Base-by-base conservation (phyloP, 2,329 filamentous ascomycete species). In the Trichophyton simii region DNA sequence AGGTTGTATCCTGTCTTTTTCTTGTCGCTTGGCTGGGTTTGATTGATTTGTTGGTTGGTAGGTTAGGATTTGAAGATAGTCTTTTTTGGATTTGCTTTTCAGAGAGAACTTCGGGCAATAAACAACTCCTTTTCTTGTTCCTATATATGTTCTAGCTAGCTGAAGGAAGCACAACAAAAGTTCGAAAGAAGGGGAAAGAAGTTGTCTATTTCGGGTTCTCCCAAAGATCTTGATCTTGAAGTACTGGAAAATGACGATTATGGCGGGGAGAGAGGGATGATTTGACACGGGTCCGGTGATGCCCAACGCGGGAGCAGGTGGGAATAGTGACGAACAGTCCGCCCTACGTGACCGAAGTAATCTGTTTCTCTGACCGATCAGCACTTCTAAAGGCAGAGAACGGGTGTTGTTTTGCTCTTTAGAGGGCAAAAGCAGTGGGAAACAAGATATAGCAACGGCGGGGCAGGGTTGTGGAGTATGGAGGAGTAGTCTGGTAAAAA, bases 51-150 rank as follows among this genome's bases (percentile, higher is more conserved):
- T 31, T 54, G 13, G 9, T 54, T 34, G 22, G 22, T 54, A 31
- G 5, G 50, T 54, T 28, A 31, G n/a, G 50, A 31, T 54, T 25
- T 31, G 50, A 38, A 13, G 34, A 38, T 28, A 34, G 50, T 54
- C 20, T 18, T 46, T 46, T 46, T 46, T 46, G 41, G 41, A n/a
- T 44, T 18, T 15, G 34, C n/a, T 44, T 44, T 44, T 44, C 41
- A 44, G 41, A 54, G 50, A 54, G 50, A 54, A 54, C 50, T 28
- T 22, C 22, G 34, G 50, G 28, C 50, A 54, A 54, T 54, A 31
- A 54, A 54, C 50, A 54, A 54, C 50, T 54, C 50, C 50, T 54
- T 54, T 54, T 54, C 50, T 54, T 54, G 50, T 31, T 54, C 50
- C 50, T 54, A 54, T 54, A 54, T 54, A 54, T 54, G 18, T 54